These are phyloP conservation scores for Staphylotrichum tortipilum DNA, from an alignment of 495 filamentous ascomycete species.

Conservation along the genomic window DNA sequence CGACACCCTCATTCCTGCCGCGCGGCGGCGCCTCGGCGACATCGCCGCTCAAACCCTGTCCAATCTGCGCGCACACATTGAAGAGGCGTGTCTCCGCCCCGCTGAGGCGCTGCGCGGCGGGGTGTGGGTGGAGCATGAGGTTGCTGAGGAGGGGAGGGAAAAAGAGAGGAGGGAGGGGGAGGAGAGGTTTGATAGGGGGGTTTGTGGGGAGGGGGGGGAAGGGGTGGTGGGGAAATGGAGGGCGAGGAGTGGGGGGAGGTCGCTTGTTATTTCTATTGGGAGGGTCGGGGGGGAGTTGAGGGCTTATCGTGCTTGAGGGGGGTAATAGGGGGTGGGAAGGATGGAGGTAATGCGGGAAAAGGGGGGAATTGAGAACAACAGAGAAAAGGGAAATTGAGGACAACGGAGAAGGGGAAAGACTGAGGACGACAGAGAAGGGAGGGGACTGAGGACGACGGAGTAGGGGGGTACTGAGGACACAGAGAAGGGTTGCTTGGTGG, in stretches of 20 bases:
- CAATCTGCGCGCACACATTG: slow-evolving; percentile 11
- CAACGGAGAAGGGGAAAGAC: too few relatives aligned
- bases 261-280: slow-evolving; percentile 14
- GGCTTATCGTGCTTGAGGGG: slow-evolving; percentile 9
- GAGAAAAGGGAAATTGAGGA: too few relatives aligned
- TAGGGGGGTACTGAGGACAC: too few relatives aligned
- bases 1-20: slow-evolving; percentile 11
- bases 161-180: slow-evolving; percentile 1
- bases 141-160: slow-evolving; percentile 10
- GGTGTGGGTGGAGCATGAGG: slow-evolving; percentile 18
- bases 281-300: slow-evolving; percentile 1
- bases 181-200: slow-evolving; percentile 7
- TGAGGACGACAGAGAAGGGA: too few relatives aligned
- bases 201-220: not conserved
- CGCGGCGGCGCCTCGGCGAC: slow-evolving; percentile 3
- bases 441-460: too few relatives aligned
- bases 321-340: not conserved
- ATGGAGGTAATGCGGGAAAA: too few relatives aligned
- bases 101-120: slow-evolving; percentile 4
- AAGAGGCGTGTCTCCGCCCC: slow-evolving; percentile 5
- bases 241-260: not conserved
- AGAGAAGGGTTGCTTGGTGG: too few relatives aligned
- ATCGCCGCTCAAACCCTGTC: slow-evolving; percentile 3
- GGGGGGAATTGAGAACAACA: too few relatives aligned
- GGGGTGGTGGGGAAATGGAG: not conserved